A percentile compares a stretch with the other conserved stretches of the same genome.
Conservation (phyloP, 192 early-diverging fungal species). For the Coemansia sp. region DNA sequence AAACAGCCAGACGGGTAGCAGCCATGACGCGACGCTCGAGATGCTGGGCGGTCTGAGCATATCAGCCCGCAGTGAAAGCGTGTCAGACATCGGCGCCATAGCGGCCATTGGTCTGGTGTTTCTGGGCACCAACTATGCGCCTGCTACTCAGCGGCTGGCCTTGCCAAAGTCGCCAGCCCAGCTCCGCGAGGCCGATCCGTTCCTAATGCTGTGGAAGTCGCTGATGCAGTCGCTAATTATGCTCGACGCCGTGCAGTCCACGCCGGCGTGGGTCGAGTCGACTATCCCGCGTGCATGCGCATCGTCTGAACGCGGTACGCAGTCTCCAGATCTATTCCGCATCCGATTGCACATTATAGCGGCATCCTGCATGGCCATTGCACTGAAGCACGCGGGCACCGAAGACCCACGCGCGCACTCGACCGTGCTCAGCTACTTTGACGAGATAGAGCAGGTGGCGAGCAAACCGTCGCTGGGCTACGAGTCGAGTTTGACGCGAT, state of each 20-base stretch:
- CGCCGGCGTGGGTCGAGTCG: slow-evolving; percentile 60
- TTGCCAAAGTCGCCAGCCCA: slow-evolving; percentile 56
- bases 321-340: slow-evolving; percentile 25
- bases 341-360: slow-evolving; percentile 22
- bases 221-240: slow-evolving; percentile 71
- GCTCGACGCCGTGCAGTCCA: slow-evolving; percentile 65
- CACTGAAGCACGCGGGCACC: slow-evolving; percentile 36
- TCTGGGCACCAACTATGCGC: slow-evolving; percentile 69
- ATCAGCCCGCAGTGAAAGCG: not conserved
- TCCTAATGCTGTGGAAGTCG: slow-evolving; percentile 65
- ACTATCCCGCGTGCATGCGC: slow-evolving; percentile 8
- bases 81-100: slow-evolving; percentile 52
- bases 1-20: too few relatives aligned
- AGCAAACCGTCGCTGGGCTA: slow-evolving; percentile 21
- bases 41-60: slow-evolving; percentile 13
- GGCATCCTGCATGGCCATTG: slow-evolving; percentile 38
- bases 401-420: slow-evolving; percentile 22
- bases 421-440: slow-evolving; percentile 25
- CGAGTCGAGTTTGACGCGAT: slow-evolving; percentile 55
- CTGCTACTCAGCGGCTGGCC: slow-evolving; percentile 61
- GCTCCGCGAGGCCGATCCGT: slow-evolving; percentile 69
- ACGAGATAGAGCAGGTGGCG: slow-evolving; percentile 17
- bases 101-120: slow-evolving; percentile 83
- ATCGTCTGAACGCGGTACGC: not conserved
- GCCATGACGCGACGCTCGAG: not conserved